phyloP scores from a whole-genome alignment of 2,329 filamentous ascomycete species.

The Apiospora pterosperma region DNA sequence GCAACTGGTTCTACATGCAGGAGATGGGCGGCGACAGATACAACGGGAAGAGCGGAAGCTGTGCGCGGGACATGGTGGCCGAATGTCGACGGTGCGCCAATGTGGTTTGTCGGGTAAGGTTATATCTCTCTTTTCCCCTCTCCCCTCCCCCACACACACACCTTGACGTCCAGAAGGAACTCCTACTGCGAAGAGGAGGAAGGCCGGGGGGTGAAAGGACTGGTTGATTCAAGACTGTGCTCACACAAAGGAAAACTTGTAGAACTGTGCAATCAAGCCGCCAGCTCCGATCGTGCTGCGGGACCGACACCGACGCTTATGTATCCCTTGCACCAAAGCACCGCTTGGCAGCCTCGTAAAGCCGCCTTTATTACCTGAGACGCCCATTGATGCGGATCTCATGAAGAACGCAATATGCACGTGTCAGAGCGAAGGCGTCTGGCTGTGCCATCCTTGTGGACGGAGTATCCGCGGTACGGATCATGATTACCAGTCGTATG shows the following conservation, averaged over 20 bases:
- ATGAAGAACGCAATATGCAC: constrained; percentile 55
- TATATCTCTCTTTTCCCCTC: background rate
- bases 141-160: background rate
- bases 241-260: constrained; percentile 6
- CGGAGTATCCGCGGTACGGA: constrained; percentile 62
- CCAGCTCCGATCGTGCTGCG: constrained; percentile 65
- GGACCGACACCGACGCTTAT: constrained; percentile 78
- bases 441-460: constrained; percentile 84
- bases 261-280: constrained; percentile 90
- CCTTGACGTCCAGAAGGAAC: background rate
- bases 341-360: constrained; percentile 58
- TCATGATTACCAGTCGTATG: constrained; percentile 55
- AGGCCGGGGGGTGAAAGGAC: background rate
- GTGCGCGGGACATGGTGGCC: constrained; percentile 82
- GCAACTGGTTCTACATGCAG: constrained; percentile 59
- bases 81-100: constrained; percentile 75
- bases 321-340: constrained; percentile 68
- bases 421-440: constrained; percentile 59
- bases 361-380: constrained; percentile 39
- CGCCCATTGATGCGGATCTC: constrained; percentile 48
- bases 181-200: background rate
- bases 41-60: constrained; percentile 69
- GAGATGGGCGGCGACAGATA: constrained; percentile 44
- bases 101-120: constrained; percentile 76
- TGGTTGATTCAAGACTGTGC: background rate